Evolutionary conservation across 768 basidiomycete species (phyloP), one percentile per base, ranked within the genome.

Genomic region (Inosperma sp.): DNA sequence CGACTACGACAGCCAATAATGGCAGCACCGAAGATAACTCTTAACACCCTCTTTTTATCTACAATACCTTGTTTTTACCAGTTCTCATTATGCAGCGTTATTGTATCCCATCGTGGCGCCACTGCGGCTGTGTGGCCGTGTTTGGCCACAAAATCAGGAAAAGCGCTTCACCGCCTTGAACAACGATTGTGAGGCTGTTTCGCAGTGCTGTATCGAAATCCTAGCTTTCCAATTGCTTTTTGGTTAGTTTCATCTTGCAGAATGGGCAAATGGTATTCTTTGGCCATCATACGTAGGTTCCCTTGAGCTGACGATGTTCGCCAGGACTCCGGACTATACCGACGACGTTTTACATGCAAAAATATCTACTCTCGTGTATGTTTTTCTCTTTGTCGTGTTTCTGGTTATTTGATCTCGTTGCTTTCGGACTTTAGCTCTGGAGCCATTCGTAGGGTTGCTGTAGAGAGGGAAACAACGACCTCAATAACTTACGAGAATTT

Each of bases 331-430:
- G 34, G 80, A 81, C 63, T 80, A 84, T 60, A 76, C 80, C 53
- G 88, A 91, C 68, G 80, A 86, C 61, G 81, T 89, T 29, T 70
- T 91, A 8, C 76, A 78, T 57, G 72, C 79, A 53, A 91, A 90
- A 79, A 75, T 91, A 57, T 87, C 83, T 69, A 81, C 72, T 58
- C 62, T 91, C 60, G 83, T 89, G 88, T 91, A 79, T 62, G 87
- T 65, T 27, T 35, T 51, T 36, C 30, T 34, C 19, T 37, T 19
- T 51, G 46, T 47, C 3, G n/a, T n/a, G 31, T 9, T 17, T 25
- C 17, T 16, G n/a, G 29, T 26, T 27, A 48, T 48, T 27, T 48
- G 26, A 48, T 36, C 46, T 23, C 8, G 10, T 22, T 25, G 46
- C 22, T 17, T 30, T 29, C 41, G n/a, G n/a, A n/a, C n/a, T 13